These are phyloP conservation scores for Geotrichum ghanense DNA, from an alignment of 805 yeast genomes.

Conservation along the genomic window DNA sequence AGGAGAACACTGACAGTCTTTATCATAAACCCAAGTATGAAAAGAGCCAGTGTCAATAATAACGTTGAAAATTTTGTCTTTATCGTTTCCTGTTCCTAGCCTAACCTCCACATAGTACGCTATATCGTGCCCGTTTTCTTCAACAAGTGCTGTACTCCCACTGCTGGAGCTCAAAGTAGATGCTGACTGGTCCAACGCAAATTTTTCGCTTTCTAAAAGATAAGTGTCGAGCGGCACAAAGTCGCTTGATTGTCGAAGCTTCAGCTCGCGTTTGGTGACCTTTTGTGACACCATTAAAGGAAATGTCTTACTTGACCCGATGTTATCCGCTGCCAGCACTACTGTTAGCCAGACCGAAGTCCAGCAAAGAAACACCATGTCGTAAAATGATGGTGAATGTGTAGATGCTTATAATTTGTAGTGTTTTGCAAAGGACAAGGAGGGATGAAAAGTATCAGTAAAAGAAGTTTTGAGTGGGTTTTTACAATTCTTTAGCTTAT, in stretches of 20 bases:
- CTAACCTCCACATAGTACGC: slow-evolving; percentile 19
- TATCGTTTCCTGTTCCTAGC: slow-evolving; percentile 20
- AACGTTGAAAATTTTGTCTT: slow-evolving; percentile 29
- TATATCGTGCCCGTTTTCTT: slow-evolving; percentile 19
- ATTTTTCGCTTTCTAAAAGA: background rate
- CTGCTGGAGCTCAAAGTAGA: background rate
- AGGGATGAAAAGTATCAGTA: too few relatives aligned
- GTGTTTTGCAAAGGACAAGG: too few relatives aligned
- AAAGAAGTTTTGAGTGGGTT: too few relatives aligned
- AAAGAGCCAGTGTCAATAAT: slow-evolving; percentile 59
- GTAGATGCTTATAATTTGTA: too few relatives aligned
- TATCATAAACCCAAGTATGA: slow-evolving; percentile 50
- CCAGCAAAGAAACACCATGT: too few relatives aligned
- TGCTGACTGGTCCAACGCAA: background rate
- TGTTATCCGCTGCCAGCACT: background rate
- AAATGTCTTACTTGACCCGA: background rate
- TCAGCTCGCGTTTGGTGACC: background rate
- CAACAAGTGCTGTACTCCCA: slow-evolving; percentile 8
- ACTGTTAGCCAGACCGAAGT: background rate
- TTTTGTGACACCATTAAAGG: background rate
- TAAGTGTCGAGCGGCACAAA: background rate
- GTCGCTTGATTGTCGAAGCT: background rate
- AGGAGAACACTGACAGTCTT: slow-evolving; percentile 39
- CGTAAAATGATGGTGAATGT: too few relatives aligned
- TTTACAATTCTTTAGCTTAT: too few relatives aligned